Evolutionary conservation across 1,139 yeast genomes (phyloP).

Genomic region (Suhomyces wounanorum): DNA sequence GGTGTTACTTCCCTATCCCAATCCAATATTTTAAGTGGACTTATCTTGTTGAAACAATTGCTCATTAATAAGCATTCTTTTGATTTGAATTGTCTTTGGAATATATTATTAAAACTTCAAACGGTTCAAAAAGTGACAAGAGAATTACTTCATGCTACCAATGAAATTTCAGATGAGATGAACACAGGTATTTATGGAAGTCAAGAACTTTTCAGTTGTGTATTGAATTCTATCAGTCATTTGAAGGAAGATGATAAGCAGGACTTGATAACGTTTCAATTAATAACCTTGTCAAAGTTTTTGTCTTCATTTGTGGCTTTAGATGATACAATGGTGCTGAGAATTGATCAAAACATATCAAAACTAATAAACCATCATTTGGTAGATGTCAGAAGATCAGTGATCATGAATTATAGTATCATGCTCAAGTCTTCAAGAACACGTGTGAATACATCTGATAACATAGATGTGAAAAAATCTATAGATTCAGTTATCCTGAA

Average conservation of each 20-base stretch:
- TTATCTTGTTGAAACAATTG: slow-evolving; percentile 39
- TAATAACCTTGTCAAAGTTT: slow-evolving; percentile 27
- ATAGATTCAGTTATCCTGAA: slow-evolving; percentile 28
- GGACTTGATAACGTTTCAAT: slow-evolving; percentile 19
- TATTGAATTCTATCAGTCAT: slow-evolving; percentile 16
- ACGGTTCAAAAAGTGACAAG: slow-evolving; percentile 11
- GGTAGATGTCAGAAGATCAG: slow-evolving; percentile 43
- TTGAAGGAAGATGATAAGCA: slow-evolving; percentile 4
- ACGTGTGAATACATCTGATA: slow-evolving; percentile 10
- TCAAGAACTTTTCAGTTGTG: slow-evolving; percentile 20
- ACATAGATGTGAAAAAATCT: slow-evolving; percentile 16
- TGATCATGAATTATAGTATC: slow-evolving; percentile 45
- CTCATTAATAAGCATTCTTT: slow-evolving; percentile 29
- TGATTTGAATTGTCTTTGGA: slow-evolving; percentile 27
- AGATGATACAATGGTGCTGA: slow-evolving; percentile 23
- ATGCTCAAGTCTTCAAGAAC: slow-evolving; percentile 26
- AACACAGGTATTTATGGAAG: slow-evolving; percentile 30
- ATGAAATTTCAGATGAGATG: slow-evolving; percentile 37
- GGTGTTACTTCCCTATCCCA: slow-evolving; percentile 8
- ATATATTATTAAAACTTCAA: slow-evolving; percentile 23
- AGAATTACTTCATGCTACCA: slow-evolving; percentile 19
- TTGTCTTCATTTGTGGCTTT: slow-evolving; percentile 23
- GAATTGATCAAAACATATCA: slow-evolving; percentile 33
- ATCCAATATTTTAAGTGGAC: slow-evolving; percentile 27
- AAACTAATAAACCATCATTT: slow-evolving; percentile 31